Conservation (phyloP, 805 yeast species). For the Wickerhamiella kazuoi region DNA sequence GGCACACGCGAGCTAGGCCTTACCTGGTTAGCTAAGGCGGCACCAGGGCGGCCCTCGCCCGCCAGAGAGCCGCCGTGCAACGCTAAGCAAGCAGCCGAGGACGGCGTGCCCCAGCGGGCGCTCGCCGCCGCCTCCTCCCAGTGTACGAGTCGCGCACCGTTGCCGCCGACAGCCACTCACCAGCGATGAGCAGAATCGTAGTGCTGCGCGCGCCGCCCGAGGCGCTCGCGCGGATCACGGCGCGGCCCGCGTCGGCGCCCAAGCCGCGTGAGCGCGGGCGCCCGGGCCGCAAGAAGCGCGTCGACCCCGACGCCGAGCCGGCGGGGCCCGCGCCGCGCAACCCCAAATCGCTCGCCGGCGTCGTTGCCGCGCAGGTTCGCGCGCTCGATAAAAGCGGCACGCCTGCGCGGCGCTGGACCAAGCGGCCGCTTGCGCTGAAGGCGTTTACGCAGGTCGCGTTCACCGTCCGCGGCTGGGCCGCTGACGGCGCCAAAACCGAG, state of each 20-base stretch:
- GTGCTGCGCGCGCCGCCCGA: conserved; percentile 10
- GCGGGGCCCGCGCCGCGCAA: not conserved
- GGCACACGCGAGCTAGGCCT: too few relatives aligned
- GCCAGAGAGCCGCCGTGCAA: too few relatives aligned
- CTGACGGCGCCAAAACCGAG: too few relatives aligned
- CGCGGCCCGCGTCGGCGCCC: conserved; percentile 1
- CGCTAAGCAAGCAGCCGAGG: too few relatives aligned
- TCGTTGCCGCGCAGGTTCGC: not conserved
- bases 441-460: conserved; percentile 31
- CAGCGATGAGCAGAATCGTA: conserved; percentile 6
- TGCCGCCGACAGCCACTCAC: too few relatives aligned
- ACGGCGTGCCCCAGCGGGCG: too few relatives aligned
- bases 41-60: too few relatives aligned
- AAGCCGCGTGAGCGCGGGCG: conserved; percentile 2
- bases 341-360: not conserved
- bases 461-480: conserved; percentile 23
- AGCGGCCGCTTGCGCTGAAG: conserved; percentile 24
- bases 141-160: too few relatives aligned
- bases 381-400: conserved; percentile 26
- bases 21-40: too few relatives aligned
- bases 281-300: conserved; percentile 6
- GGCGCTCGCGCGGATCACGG: conserved; percentile 7
- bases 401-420: conserved; percentile 30
- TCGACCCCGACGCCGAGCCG: not conserved
- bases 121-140: too few relatives aligned